These are phyloP conservation scores for Cyclostephanos tholiformis DNA, from an alignment of 108 stramenopile genomes.

Conservation along the genomic window DNA sequence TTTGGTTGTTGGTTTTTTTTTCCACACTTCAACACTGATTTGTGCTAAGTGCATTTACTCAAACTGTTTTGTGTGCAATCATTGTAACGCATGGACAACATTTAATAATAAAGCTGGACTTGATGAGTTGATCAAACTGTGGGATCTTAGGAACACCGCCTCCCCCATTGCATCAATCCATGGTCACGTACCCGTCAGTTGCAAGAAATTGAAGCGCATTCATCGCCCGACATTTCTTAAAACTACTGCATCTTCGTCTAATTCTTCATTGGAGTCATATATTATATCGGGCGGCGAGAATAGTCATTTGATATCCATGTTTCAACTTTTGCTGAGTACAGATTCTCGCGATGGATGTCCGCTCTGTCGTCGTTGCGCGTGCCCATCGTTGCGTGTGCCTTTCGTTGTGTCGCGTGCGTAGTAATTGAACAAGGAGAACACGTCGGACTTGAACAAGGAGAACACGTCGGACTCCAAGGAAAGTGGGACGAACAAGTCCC, in stretches of 20 bases:
- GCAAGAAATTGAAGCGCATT: slow-evolving; percentile 55
- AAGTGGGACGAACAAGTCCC: too few relatives aligned
- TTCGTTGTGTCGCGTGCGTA: too few relatives aligned
- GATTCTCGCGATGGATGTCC: neutral
- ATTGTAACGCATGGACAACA: slow-evolving; percentile 49
- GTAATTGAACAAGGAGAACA: too few relatives aligned
- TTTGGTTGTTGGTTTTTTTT: neutral
- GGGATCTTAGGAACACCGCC: slow-evolving; percentile 25
- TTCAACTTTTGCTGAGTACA: slow-evolving; percentile 16
- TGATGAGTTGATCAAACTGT: slow-evolving; percentile 37
- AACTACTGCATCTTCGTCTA: neutral
- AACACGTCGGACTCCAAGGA: too few relatives aligned
- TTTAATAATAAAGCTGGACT: slow-evolving; percentile 27
- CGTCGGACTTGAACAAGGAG: too few relatives aligned
- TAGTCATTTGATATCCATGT: slow-evolving; percentile 61
- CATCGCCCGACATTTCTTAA: slow-evolving; percentile 65
- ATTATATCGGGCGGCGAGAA: slow-evolving; percentile 67
- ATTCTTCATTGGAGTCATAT: slow-evolving; percentile 29
- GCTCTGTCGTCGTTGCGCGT: neutral
- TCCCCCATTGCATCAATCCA: slow-evolving; percentile 31
- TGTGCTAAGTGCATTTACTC: neutral
- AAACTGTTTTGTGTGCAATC: neutral
- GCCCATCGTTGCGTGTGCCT: too few relatives aligned
- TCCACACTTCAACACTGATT: neutral
- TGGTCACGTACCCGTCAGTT: slow-evolving; percentile 40